A percentile compares a stretch with the other conserved stretches of the same genome.
Evolutionary conservation across 2,329 filamentous ascomycete species (phyloP).

Genomic region (Aspergillus ruber): DNA sequence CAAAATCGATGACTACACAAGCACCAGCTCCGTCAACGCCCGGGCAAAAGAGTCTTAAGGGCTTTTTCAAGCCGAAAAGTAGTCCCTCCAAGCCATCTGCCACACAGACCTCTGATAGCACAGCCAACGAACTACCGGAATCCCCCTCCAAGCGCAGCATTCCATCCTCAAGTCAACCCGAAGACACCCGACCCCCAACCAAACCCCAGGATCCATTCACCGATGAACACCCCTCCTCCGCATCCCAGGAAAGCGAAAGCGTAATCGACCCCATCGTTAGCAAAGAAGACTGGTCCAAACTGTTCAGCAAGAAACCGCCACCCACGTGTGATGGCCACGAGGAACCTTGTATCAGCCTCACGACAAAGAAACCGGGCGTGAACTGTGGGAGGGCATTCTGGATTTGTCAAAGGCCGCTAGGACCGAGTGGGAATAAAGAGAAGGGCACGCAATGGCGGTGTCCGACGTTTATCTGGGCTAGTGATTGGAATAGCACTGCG

Average conservation of each 20-base stretch:
- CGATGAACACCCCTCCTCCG: slow-evolving; percentile 3
- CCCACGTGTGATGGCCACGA: slow-evolving; percentile 77
- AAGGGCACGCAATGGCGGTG: slow-evolving; percentile 81
- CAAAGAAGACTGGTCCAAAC: slow-evolving; percentile 78
- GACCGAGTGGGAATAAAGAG: slow-evolving; percentile 79
- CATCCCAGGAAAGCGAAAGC: slow-evolving; percentile 37
- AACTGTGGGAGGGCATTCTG: slow-evolving; percentile 66
- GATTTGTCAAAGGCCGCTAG: slow-evolving; percentile 70
- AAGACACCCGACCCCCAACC: slow-evolving; percentile 2
- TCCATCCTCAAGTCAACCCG: neutral
- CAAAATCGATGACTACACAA: slow-evolving; percentile 37
- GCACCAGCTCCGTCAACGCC: slow-evolving; percentile 27
- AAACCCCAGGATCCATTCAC: neutral
- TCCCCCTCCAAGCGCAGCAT: neutral
- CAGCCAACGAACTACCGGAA: neutral
- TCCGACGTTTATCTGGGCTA: slow-evolving; percentile 69
- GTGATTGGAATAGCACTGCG: slow-evolving; percentile 49
- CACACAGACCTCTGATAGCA: neutral
- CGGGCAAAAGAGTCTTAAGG: slow-evolving; percentile 60
- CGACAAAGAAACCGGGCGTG: slow-evolving; percentile 81
- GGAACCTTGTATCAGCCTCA: slow-evolving; percentile 75
- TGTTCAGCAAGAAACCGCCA: slow-evolving; percentile 66
- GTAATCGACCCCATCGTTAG: slow-evolving; percentile 61
- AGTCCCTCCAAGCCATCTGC: neutral
- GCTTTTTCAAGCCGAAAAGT: slow-evolving; percentile 67